Base-by-base conservation (phyloP, 257 asterid genomes). In the Linderniella brevidens region DNA sequence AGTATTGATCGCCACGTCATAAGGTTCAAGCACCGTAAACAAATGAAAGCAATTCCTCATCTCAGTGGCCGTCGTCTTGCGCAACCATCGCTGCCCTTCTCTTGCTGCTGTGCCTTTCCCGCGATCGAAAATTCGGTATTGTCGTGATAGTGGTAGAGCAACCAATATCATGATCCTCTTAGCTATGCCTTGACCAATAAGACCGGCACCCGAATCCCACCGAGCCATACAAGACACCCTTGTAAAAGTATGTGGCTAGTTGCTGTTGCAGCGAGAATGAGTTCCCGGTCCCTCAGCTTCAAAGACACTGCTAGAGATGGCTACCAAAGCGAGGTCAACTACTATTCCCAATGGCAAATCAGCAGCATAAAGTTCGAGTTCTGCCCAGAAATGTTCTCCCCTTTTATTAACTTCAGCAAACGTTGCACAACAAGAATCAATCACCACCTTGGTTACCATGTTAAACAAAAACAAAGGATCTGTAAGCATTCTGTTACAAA, bases 401-500 rank as follows among this genome's bases (percentile, higher is more conserved):
- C 98, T 74, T 70, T 90, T 75, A 58, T 81, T 80, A 58, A 85
- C 88, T 72, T 90, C 96, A 16, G 98, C 98, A 75, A 81, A 85
- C 43, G 98, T 90, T 19, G 98, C 94, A 75, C 93, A 84, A 58
- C 96, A 78, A 49, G 98, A 70, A 78, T 90, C 98, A 37, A 85
- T 90, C 16, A 75, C 78, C 49, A 88, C 77, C 93, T 90, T 96
- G 17, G 80, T 76, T 57, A 93, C 98, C 52, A 90, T 77, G 80
- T 90, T 85, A 57, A 84, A 90, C 81, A 90, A 53, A 68, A 90
- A 90, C 0, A 94, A 69, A 0, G 96, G 96, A 73, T 90, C 98
- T 14, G 81, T 94, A 48, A 90, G 72, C 98, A 90, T 85, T 29
- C 98, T 70, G 56, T 90, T 65, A 55, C 98, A 74, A 46, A 85